A percentile compares a stretch with the other conserved stretches of the same genome.
phyloP scores from a whole-genome alignment of 2,329 filamentous ascomycete species.

The Colletotrichum magnum region DNA sequence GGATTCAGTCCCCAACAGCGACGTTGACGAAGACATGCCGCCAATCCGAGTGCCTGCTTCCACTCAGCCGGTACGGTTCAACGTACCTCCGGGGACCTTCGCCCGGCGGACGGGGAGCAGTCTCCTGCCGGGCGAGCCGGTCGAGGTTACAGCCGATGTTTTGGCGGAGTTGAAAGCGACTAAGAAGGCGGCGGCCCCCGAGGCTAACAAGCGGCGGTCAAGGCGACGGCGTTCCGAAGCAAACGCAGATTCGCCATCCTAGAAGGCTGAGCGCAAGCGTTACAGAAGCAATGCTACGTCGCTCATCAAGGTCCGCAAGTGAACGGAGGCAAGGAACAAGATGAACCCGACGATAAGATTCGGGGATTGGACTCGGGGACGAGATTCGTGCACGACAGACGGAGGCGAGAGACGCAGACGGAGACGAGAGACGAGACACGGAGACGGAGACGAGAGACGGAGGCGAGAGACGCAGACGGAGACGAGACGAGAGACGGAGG shows the following conservation, averaged over 20 bases:
- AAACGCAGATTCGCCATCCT: slow-evolving; percentile 21
- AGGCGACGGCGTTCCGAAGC: slow-evolving; percentile 10
- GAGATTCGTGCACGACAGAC: no score
- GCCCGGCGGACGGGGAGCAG: slow-evolving; percentile 29
- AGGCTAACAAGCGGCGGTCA: not conserved
- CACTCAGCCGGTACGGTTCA: slow-evolving; percentile 6
- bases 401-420: no score
- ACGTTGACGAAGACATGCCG: slow-evolving; percentile 37
- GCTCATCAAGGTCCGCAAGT: not conserved
- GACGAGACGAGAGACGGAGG: no score
- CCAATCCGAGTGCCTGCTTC: slow-evolving; percentile 29
- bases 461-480: no score
- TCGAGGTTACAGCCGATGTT: not conserved
- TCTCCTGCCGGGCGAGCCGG: slow-evolving; percentile 10
- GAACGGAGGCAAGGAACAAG: not conserved
- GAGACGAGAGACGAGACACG: no score
- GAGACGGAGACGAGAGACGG: no score
- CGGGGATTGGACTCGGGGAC: no score
- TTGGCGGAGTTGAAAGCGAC: slow-evolving; percentile 8
- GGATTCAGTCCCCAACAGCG: slow-evolving; percentile 30
- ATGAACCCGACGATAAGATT: not conserved
- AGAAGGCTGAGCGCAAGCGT: slow-evolving; percentile 9
- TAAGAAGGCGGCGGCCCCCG: not conserved
- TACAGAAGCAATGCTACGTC: not conserved
- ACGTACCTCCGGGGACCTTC: slow-evolving; percentile 16